Evolutionary conservation across 768 basidiomycete species (phyloP), one percentile per base, ranked within the genome.

Genomic region (Tulasnella sp.): DNA sequence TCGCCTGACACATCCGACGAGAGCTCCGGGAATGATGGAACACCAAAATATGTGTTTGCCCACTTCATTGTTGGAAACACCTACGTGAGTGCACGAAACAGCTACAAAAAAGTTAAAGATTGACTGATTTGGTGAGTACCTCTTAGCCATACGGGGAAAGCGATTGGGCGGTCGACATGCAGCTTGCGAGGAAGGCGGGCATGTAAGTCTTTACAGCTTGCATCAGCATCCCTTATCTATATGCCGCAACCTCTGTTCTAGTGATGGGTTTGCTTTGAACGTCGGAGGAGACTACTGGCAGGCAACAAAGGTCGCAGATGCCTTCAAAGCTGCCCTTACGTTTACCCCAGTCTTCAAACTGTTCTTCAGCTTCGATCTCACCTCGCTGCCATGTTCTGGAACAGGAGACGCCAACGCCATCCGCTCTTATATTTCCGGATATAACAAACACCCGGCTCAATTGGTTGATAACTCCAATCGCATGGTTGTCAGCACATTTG

Each of bases 351-450:
- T 51, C 52, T 73, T 81, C 69, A 80, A 84, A 67, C 71, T 90
- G 51, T 88, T 87, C 70, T 65, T 89, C 60, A 87, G 84, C 12
- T 78, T 89, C 50, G 87, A 90, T 66, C 87, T 74, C 72, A 56
- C 59, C 27, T 46, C 48, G 17, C 27, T 41, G 24, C 19, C 38
- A 4, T 56, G 59, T 49, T 11, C 53, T 11, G 22, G 21, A 17
- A 25, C 27, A 42, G 65, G 64, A 15, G 34, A 59, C 51, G 34
- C 53, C 57, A 57, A 61, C 57, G 60, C 59, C 41, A 41, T 65
- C 49, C 59, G 57, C 42, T 55, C 60, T 19, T 62, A 59, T 43
- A 64, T 65, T 34, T 46, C 49, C 25, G 58, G 55, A 25, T 66
- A 60, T 52, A 56, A 59, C 29, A 43, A 50, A 25, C 65, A 67